These are phyloP conservation scores for Saraca asoca DNA, from an alignment of 331 rosid genomes.

Conservation along the genomic window DNA sequence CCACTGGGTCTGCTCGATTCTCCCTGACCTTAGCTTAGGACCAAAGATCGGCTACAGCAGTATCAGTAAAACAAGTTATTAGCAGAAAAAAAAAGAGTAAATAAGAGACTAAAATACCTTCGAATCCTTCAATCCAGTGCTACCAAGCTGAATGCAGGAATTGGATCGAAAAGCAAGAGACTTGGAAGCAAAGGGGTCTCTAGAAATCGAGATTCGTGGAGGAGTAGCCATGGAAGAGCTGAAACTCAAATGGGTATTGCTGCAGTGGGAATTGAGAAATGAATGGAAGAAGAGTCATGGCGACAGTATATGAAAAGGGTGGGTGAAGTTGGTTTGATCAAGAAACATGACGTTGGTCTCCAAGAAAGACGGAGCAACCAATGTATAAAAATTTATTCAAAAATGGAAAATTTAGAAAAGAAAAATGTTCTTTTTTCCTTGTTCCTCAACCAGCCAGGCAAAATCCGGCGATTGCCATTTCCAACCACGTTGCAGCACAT, in stretches of 20 bases:
- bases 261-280: conserved; percentile 6
- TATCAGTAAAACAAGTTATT: not conserved
- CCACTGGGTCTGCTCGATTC: conserved; percentile 49
- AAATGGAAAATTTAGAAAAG: too few relatives aligned
- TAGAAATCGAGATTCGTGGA: conserved; percentile 45
- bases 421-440: too few relatives aligned
- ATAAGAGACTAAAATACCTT: conserved; percentile 35
- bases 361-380: conserved; percentile 95
- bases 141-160: conserved; percentile 21
- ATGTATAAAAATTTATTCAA: conserved; percentile 27
- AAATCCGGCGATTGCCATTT: too few relatives aligned
- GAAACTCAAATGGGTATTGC: not conserved
- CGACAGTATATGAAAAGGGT: conserved; percentile 16
- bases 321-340: conserved; percentile 52
- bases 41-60: conserved; percentile 54
- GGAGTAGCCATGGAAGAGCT: conserved; percentile 62
- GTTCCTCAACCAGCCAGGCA: too few relatives aligned
- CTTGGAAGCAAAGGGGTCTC: conserved; percentile 37
- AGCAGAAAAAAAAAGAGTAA: not conserved
- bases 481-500: too few relatives aligned
- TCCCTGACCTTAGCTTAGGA: conserved; percentile 38
- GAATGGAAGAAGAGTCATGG: conserved; percentile 36
- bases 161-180: conserved; percentile 26
- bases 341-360: conserved; percentile 51
- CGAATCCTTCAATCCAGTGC: conserved; percentile 36